Base-by-base conservation (phyloP, 1,284 basidiomycete genomes). In the Pyrrhoderma lamaoense region DNA sequence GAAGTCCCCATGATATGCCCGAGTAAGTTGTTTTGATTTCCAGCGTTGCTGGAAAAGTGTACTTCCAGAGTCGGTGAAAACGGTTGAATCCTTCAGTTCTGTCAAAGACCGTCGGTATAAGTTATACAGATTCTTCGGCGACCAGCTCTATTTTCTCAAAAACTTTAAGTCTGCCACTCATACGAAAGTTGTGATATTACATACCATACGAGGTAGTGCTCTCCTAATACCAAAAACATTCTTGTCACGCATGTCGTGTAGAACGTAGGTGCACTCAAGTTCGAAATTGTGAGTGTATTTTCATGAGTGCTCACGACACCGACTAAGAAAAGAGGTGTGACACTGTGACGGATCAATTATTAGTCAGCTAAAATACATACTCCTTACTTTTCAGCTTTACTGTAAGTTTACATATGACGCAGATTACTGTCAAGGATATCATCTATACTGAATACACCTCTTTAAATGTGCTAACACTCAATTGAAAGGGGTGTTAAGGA, bases 1-100 rank as follows among this genome's bases (percentile, higher is more conserved):
- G 68, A 82, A 89, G 75, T 99, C 94, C 37, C 94, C 94, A 65
- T 99, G 95, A 73, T 99, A 99, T 3, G 83, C 93, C 53, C 94
- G 84, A 27, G 93, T 79, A 56, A 94, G 80, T n/a, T 85, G 78
- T 69, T 97, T 98, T 14, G 91, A 80, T 21, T 74, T 75, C 90
- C 93, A 98, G 37, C 94, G 85, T 64, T 97, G 89, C 68, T 96
- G 90, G 70, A 90, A 98, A 46, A 98, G 77, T 0, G 89, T 86
- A 52, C 74, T 66, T 54, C 68, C 67, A 2, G 81, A 76, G 48
- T 71, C 69, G 51, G 71, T 80, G 68, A 91, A 94, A 35, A 56
- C 56, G n/a, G 71, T 71, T 44, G 81, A 75, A 1, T 66, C 61
- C 16, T 59, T 58, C 34, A 76, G 62, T 31, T 76, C 63, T 37